Conservation (phyloP, 495 filamentous ascomycete genomes). For the Trypethelium eluteriae region DNA sequence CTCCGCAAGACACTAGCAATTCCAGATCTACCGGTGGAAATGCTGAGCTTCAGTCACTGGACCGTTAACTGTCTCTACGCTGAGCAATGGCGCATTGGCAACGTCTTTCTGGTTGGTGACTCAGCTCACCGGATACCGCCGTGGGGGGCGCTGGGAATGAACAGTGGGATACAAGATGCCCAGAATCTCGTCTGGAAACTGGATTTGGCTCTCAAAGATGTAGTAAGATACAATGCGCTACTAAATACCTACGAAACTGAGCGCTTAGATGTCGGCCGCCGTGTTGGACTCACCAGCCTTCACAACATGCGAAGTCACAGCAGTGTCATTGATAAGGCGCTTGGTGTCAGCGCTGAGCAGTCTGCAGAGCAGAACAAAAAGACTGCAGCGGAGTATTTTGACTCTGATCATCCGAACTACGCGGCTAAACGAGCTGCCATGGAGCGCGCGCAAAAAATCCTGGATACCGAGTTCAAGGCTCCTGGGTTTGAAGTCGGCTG, state of each 20-base stretch:
- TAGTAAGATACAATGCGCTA: slow-evolving; percentile 11
- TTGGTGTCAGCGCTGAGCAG: slow-evolving; percentile 13
- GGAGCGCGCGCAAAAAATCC: neutral
- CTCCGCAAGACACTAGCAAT: slow-evolving; percentile 11
- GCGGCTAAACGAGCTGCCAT: slow-evolving; percentile 8
- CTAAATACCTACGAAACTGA: slow-evolving; percentile 17
- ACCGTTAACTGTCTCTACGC: slow-evolving; percentile 11
- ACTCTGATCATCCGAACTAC: neutral
- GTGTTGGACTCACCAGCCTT: slow-evolving; percentile 14
- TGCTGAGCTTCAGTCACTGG: slow-evolving; percentile 20
- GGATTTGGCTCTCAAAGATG: slow-evolving; percentile 12
- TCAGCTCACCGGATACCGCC: slow-evolving; percentile 13
- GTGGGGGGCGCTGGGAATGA: slow-evolving; percentile 14
- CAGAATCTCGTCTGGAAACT: slow-evolving; percentile 21
- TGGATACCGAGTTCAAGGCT: slow-evolving; percentile 18
- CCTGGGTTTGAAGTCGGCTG: slow-evolving; percentile 16
- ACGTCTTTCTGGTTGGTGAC: slow-evolving; percentile 15
- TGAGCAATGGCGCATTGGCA: slow-evolving; percentile 11
- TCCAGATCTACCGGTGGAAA: slow-evolving; percentile 15
- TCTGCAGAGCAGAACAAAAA: slow-evolving; percentile 9
- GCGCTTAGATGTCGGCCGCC: slow-evolving; percentile 13
- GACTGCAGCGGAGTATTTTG: slow-evolving; percentile 12
- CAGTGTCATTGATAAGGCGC: slow-evolving; percentile 13
- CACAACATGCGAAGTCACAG: slow-evolving; percentile 15
- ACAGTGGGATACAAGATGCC: slow-evolving; percentile 15